Base-by-base conservation (phyloP, 805 yeast genomes). In the Spathaspora passalidarum region DNA sequence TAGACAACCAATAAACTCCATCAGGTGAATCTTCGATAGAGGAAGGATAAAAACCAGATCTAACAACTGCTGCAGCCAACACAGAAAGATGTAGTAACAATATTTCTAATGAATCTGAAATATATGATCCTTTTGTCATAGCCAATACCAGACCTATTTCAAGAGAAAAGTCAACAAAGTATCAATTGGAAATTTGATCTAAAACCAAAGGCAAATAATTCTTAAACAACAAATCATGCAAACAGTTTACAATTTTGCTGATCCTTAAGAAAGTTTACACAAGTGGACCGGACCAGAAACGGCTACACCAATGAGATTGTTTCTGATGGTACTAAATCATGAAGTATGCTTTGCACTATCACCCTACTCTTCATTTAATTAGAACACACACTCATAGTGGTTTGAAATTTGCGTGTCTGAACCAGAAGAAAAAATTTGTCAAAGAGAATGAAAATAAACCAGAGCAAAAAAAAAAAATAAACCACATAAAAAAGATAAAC, bases 281-380 rank as follows among this genome's bases (percentile, higher is more conserved):
- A 19, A 34, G 10, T 47, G 50, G 50, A 29, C 36, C 11, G 14
- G 17, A 26, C 20, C 5, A 29, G 50, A 41, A 43, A 18, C 34
- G 50, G 47, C n/a, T 43, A 32, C 22, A 47, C 50, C 10, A 40
- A 20, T 25, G 46, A 46, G 14, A 17, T 17, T 21, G 16, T 46
- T 7, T 26, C 40, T 2, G 9, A 25, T 19, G 32, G 38, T 3
- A 17, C 34, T 29, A 29, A 29, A 29, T 29, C 34, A 6, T 29
- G 16, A 17, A 29, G 14, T 17, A 29, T 10, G 14, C 17, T n/a
- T 6, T 29, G 4, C 17, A 2, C 34, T n/a, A 6, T 13, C 16
- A 11, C 34, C 34, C 13, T 13, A 10, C 32, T n/a, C n/a, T n/a
- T n/a, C n/a, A n/a, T n/a, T n/a, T n/a, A 6, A 26, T 26, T 4